Base-by-base conservation (phyloP, 2,329 filamentous ascomycete genomes). In the Scortechinia acanthostroma region DNA sequence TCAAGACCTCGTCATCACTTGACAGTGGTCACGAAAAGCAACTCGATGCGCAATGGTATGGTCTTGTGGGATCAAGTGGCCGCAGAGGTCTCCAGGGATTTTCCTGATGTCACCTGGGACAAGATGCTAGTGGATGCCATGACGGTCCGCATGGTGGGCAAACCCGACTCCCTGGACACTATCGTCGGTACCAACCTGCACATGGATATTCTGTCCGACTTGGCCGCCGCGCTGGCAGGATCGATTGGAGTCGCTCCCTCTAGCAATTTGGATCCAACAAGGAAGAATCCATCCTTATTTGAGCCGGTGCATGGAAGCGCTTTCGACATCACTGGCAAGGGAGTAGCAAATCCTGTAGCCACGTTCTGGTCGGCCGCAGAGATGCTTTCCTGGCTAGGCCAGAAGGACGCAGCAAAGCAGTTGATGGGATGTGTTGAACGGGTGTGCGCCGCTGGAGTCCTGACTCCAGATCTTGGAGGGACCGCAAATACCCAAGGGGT, bases 51-150 rank as follows among this genome's bases (percentile, higher is more conserved):
- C 0, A 81, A 83, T 45, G 79, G 80, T 0, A 81, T 84, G 78
- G 80, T 84, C 1, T 69, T 84, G 47, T 84, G 80, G 80, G 80
- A 84, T 53, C 77, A 83, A 51, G 69, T 83, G 10, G 77, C 77
- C 0, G 61, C 59, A 0, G 65, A 70, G 21, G 71, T 83, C 2
- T 68, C 70, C 0, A 66, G 62, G 47, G 76, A 81, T 3, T 84
- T 77, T 51, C 73, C 74, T 0, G 76, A 82, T 51, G 78, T 84
- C 2, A 70, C 66, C 21, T 65, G 72, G 40, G 79, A 83, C 48
- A 83, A 83, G 66, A 82, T 83, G 75, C 64, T 83, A 17, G 80
- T 83, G 4, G 80, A 83, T 56, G 78, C 79, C 4, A 81, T 83
- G 77, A 83, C 79, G 1, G 74, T 75, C 13, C 66, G 77, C 14